Conservation (phyloP, 179 eudicot genomes). For the Beta macrorhiza region DNA sequence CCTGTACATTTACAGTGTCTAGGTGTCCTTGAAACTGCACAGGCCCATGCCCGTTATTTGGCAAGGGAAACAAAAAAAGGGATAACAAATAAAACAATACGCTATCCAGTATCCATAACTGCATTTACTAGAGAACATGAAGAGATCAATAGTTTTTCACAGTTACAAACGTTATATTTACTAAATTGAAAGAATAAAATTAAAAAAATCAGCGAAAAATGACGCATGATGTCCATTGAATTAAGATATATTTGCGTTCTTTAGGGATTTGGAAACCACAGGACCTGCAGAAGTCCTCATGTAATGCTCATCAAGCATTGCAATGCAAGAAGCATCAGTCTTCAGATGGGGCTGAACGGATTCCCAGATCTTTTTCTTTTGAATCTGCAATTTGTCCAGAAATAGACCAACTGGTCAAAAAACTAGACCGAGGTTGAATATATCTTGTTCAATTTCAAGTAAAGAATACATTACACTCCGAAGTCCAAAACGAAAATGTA, state of each 20-base stretch:
- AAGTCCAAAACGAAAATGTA: background rate
- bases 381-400: conserved; percentile 49
- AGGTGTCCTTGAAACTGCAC: background rate
- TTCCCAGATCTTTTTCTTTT: conserved; percentile 98
- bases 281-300: conserved; percentile 82
- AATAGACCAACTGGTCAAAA: background rate
- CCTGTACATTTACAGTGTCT: background rate
- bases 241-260: conserved; percentile 77
- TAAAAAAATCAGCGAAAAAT: background rate
- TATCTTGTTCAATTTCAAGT: background rate
- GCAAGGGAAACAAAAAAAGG: background rate
- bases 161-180: background rate
- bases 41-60: background rate
- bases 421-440: background rate
- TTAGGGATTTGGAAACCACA: conserved; percentile 56
- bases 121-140: background rate
- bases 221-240: background rate
- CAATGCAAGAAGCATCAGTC: conserved; percentile 66
- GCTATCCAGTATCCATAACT: background rate
- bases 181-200: background rate
- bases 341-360: conserved; percentile 83
- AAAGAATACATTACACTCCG: too few species aligned
- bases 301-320: conserved; percentile 49
- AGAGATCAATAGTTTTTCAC: background rate
- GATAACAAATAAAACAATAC: background rate